Percentiles rank a stretch among this genome's conserved stretches.
These are phyloP conservation scores for Hura crepitans DNA, from an alignment of 441 rosid genomes.

Conservation along the genomic window DNA sequence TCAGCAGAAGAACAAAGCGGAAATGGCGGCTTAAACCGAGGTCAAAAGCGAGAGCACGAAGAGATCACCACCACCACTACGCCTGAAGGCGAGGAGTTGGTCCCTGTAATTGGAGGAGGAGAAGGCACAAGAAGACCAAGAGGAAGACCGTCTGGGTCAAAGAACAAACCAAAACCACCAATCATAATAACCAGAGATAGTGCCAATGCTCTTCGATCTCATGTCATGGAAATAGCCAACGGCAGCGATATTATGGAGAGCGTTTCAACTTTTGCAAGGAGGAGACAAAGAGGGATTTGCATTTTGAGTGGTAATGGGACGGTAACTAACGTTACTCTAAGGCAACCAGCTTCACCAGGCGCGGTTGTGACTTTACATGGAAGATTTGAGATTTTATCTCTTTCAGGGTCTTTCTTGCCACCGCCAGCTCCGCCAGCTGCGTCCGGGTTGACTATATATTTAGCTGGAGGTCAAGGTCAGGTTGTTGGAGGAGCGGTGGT, in stretches of 20 bases:
- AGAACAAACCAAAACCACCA: slow-evolving; percentile 80
- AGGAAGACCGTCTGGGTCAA: slow-evolving; percentile 82
- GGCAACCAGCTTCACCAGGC: slow-evolving; percentile 66
- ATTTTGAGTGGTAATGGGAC: slow-evolving; percentile 72
- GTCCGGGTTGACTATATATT: slow-evolving; percentile 70
- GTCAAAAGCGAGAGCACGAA: slow-evolving; percentile 59
- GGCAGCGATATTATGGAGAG: slow-evolving; percentile 66
- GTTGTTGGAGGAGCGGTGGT: slow-evolving; percentile 80
- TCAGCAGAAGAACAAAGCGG: slow-evolving; percentile 45
- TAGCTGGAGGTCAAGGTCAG: slow-evolving; percentile 87
- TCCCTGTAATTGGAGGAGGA: slow-evolving; percentile 6
- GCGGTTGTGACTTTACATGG: slow-evolving; percentile 70
- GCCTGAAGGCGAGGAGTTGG: slow-evolving; percentile 34
- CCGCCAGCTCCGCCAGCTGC: slow-evolving; percentile 82
- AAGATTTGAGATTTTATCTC: slow-evolving; percentile 69
- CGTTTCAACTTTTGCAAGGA: slow-evolving; percentile 63
- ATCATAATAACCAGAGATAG: slow-evolving; percentile 74
- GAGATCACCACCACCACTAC: slow-evolving; percentile 38
- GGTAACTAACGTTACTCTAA: slow-evolving; percentile 72
- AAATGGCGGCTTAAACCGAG: slow-evolving; percentile 32
- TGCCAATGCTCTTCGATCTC: slow-evolving; percentile 78
- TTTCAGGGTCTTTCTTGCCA: slow-evolving; percentile 69
- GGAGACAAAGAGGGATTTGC: slow-evolving; percentile 76
- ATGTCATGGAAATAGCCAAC: slow-evolving; percentile 65
- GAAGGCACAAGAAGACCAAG: slow-evolving; percentile 63